These are phyloP conservation scores for Pythium folliculosum DNA, from an alignment of 352 stramenopile genomes.

Conservation along the genomic window DNA sequence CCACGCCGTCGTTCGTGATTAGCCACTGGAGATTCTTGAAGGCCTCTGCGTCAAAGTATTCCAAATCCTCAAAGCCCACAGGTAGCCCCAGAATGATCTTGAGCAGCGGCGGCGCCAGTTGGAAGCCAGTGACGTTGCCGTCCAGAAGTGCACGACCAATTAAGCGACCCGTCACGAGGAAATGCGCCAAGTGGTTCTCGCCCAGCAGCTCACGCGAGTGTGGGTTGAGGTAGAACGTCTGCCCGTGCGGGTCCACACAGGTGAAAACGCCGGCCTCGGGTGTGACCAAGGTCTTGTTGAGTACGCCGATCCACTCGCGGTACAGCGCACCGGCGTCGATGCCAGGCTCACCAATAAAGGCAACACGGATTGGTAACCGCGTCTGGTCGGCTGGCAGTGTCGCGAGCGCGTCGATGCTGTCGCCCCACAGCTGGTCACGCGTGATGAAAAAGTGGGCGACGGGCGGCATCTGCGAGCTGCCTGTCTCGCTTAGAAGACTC, in stretches of 20 bases:
- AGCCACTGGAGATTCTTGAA: slow-evolving; percentile 67
- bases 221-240: slow-evolving; percentile 53
- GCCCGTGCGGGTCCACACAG: slow-evolving; percentile 46
- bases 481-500: background rate
- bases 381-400: slow-evolving; percentile 52
- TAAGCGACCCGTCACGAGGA: slow-evolving; percentile 49
- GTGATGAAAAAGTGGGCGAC: slow-evolving; percentile 9
- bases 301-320: slow-evolving; percentile 85
- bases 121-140: slow-evolving; percentile 91
- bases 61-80: slow-evolving; percentile 92
- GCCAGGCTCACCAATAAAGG: slow-evolving; percentile 79
- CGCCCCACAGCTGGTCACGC: slow-evolving; percentile 42
- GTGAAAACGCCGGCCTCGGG: slow-evolving; percentile 54
- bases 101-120: slow-evolving; percentile 94
- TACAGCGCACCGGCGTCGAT: slow-evolving; percentile 83
- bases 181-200: slow-evolving; percentile 65
- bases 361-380: slow-evolving; percentile 57
- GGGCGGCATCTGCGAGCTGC: background rate
- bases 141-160: slow-evolving; percentile 76
- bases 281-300: slow-evolving; percentile 55
- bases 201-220: slow-evolving; percentile 37
- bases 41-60: slow-evolving; percentile 66
- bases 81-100: slow-evolving; percentile 96
- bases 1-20: slow-evolving; percentile 49
- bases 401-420: slow-evolving; percentile 58